Base-by-base conservation (phyloP, 208 protist species). In the Novymonas esmeraldas region DNA sequence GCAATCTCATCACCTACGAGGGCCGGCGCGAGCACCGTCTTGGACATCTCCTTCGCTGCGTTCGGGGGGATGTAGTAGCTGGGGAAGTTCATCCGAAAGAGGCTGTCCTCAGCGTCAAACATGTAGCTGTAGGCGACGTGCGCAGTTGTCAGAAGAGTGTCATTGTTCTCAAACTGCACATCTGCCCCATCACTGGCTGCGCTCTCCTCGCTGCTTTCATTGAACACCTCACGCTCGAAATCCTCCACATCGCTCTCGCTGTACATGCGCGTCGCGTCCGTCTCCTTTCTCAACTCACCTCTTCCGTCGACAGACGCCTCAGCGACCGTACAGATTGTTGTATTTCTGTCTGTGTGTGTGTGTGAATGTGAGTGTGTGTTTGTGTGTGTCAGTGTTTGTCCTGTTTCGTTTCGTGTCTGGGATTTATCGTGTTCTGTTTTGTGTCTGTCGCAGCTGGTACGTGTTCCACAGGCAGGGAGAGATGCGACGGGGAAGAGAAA, bases 91-190 rank as follows among this genome's bases (percentile, higher is more conserved):
- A 26, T 45, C 6, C 49, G 60, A 44, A 82, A 77, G 31, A 74
- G 64, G 26, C 76, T 52, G 31, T 64, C 49, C 3, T 54, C 54
- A 34, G 63, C 59, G 34, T 85, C 76, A 60, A 79, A 85, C 34
- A 48, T 28, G 39, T 61, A 71, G 13, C 24, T 36, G 36, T 78
- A 78, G 31, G 63, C 31, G 20, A 50, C 33, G 11, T 33, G 31
- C 28, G 16, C 33, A n/a, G 54, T 22, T 22, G 7, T 36, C 2
- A 62, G 26, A 2, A 20, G 36, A 13, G 29, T 7, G 34, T 67
- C 28, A 24, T 11, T 41, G 4, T 11, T 38, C 6, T 65, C 39
- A 14, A 66, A 38, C 34, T 55, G 51, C 42, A 34, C 14, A 24
- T 61, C 59, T 10, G 58, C 24, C 31, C 42, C 4, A 0, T 65